These are phyloP conservation scores for Aureobasidium musti DNA, from an alignment of 2,329 filamentous ascomycete genomes.

Conservation along the genomic window DNA sequence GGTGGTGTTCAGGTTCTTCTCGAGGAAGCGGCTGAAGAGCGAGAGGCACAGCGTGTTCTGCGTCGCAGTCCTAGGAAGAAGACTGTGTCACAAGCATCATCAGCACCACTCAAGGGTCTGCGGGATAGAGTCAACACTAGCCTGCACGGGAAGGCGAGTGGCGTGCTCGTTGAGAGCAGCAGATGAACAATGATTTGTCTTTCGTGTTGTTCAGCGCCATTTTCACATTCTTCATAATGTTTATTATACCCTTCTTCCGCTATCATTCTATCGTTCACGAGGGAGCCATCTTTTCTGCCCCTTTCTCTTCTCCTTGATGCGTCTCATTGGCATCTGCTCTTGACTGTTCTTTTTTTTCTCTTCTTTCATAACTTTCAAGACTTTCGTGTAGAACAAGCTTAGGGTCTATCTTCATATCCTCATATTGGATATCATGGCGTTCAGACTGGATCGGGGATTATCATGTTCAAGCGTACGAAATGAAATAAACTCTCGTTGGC, in stretches of 20 bases:
- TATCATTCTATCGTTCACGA: not conserved
- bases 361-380: not conserved
- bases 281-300: not conserved
- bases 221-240: slow-evolving; percentile 10
- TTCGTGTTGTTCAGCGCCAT: not conserved
- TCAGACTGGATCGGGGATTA: not conserved
- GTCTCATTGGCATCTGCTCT: not conserved
- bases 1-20: slow-evolving; percentile 44
- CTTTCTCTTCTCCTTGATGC: not conserved
- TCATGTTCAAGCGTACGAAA: not conserved
- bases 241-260: slow-evolving; percentile 18
- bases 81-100: slow-evolving; percentile 43
- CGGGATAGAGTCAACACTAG: slow-evolving; percentile 38
- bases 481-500: not conserved
- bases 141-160: slow-evolving; percentile 49
- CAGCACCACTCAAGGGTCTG: slow-evolving; percentile 32
- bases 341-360: not conserved
- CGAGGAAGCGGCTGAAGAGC: slow-evolving; percentile 48
- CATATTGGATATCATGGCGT: not conserved
- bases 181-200: slow-evolving; percentile 35
- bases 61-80: slow-evolving; percentile 49
- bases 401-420: not conserved
- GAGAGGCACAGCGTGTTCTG: slow-evolving; percentile 37
- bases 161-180: slow-evolving; percentile 50
- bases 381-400: slow-evolving; percentile 13